A percentile compares a stretch with the other conserved stretches of the same genome.
Conservation (phyloP, 2,329 filamentous ascomycete genomes). For the Penicillium griseofulvum region DNA sequence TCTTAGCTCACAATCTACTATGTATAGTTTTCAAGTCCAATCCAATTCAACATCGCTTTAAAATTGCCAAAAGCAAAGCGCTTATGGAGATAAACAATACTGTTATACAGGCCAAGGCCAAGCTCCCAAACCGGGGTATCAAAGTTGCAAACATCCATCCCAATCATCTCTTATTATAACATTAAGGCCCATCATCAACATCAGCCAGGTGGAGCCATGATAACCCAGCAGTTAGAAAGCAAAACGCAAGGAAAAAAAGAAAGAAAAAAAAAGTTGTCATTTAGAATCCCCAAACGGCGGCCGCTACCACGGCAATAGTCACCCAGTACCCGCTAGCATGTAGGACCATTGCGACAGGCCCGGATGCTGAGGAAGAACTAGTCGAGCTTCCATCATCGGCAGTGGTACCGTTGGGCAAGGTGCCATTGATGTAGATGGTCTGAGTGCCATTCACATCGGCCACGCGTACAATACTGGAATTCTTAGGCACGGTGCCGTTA, state of each 20-base stretch:
- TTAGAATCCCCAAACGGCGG: slow-evolving; percentile 33
- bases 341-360: slow-evolving; percentile 19
- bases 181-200: neutral
- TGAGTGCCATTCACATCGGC: slow-evolving; percentile 44
- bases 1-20: neutral
- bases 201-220: neutral
- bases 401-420: slow-evolving; percentile 46
- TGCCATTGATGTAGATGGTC: slow-evolving; percentile 50
- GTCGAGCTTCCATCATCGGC: slow-evolving; percentile 29
- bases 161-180: slow-evolving; percentile 4
- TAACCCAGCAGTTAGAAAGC: neutral
- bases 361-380: slow-evolving; percentile 18
- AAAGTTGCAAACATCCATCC: slow-evolving; percentile 5
- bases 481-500: slow-evolving; percentile 40
- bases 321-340: slow-evolving; percentile 44
- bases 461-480: slow-evolving; percentile 40
- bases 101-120: slow-evolving; percentile 3
- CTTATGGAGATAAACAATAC: neutral
- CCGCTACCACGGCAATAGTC: slow-evolving; percentile 38
- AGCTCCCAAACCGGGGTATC: slow-evolving; percentile 5
- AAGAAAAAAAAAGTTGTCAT: neutral
- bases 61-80: neutral
- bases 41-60: neutral
- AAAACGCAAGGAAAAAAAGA: neutral
- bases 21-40: neutral